phyloP scores from a whole-genome alignment of 768 basidiomycete genomes.

The Punctularia strigosozonata region DNA sequence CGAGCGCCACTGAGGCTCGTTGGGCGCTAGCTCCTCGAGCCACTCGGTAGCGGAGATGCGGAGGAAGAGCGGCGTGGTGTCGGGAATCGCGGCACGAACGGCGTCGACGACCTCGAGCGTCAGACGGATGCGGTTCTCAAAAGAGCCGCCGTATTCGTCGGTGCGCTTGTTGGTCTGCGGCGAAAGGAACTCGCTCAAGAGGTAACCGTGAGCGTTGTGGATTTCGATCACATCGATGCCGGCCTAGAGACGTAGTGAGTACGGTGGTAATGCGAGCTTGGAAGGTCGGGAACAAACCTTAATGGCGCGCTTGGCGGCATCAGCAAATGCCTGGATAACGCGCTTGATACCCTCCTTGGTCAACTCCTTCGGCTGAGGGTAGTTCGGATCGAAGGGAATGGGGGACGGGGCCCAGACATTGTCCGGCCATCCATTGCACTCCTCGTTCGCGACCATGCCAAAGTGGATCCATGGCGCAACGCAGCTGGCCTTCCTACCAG shows the following conservation, averaged over 20 bases:
- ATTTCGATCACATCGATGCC: constrained; percentile 56
- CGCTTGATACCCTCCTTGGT: constrained; percentile 43
- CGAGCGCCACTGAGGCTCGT: constrained; percentile 54
- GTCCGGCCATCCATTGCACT: constrained; percentile 28
- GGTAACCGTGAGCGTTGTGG: constrained; percentile 47
- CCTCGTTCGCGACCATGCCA: constrained; percentile 21
- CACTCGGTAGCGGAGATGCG: constrained; percentile 69
- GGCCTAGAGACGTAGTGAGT: no score
- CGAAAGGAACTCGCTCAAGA: constrained; percentile 44
- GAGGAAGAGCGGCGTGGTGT: constrained; percentile 58
- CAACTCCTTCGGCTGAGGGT: constrained; percentile 44
- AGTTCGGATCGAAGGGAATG: constrained; percentile 28
- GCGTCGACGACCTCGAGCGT: constrained; percentile 53
- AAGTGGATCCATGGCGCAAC: constrained; percentile 46
- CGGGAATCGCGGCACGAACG: constrained; percentile 46
- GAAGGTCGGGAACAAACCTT: no score
- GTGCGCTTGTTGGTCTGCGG: constrained; percentile 51
- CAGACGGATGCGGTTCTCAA: constrained; percentile 58
- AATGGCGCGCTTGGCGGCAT: constrained; percentile 39
- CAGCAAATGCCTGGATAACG: constrained; percentile 43
- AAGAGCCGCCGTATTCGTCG: constrained; percentile 59
- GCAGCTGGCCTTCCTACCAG: constrained; percentile 64
- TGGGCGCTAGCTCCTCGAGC: constrained; percentile 44
- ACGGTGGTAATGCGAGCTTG: no score
- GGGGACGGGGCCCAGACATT: constrained; percentile 38